Conservation (phyloP, 2,329 filamentous ascomycete species). For the Graphium sp. region DNA sequence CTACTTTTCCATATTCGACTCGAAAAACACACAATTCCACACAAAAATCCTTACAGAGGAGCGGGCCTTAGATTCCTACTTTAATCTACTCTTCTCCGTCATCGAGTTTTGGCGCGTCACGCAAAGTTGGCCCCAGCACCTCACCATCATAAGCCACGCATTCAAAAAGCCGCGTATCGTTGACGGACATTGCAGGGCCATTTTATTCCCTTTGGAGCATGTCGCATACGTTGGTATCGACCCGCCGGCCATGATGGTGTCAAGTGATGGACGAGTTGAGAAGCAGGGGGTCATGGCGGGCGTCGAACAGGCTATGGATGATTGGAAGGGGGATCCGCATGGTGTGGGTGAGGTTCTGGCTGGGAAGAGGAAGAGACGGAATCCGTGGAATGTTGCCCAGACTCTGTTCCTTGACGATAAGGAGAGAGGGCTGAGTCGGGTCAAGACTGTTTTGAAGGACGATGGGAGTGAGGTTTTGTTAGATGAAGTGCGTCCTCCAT, state of each 20-base stretch:
- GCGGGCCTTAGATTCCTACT: constrained; percentile 67
- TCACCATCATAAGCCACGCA: constrained; percentile 51
- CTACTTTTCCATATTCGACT: constrained; percentile 23
- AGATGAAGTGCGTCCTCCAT: constrained; percentile 19
- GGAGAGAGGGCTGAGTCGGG: constrained; percentile 16
- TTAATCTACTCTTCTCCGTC: constrained; percentile 68
- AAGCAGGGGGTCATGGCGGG: constrained; percentile 24
- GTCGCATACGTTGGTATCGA: constrained; percentile 46
- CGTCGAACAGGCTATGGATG: constrained; percentile 21
- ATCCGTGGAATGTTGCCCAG: constrained; percentile 29
- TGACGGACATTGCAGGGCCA: constrained; percentile 44
- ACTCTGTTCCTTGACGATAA: constrained; percentile 21
- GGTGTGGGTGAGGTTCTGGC: constrained; percentile 25
- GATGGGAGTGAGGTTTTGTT: constrained; percentile 22
- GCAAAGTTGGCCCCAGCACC: constrained; percentile 31
- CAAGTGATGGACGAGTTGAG: constrained; percentile 9
- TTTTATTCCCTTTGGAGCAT: constrained; percentile 30
- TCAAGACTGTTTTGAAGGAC: constrained; percentile 15
- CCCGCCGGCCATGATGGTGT: constrained; percentile 28
- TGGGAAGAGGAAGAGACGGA: constrained; percentile 29
- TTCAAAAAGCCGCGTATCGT: constrained; percentile 52
- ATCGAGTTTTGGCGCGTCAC: constrained; percentile 34
- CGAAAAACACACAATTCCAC: constrained; percentile 2
- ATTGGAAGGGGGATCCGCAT: constrained; percentile 36
- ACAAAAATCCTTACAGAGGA: constrained; percentile 44